Base-by-base conservation (phyloP, 371 early-diverging fungal genomes). In the Mortierella sp. region DNA sequence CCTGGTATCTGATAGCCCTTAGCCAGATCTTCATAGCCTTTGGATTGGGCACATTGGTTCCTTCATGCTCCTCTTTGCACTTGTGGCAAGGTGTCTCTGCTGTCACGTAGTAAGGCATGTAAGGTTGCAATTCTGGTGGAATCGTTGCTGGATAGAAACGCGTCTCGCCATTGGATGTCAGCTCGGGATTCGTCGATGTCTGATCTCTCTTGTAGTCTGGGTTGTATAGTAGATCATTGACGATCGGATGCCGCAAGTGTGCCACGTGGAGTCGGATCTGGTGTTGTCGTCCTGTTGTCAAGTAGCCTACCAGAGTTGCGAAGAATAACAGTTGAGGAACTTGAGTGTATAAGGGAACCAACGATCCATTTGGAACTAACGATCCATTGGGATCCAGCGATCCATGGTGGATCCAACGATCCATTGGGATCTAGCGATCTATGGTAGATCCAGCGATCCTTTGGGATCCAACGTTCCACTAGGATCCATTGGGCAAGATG, bases 1-100 rank as follows among this genome's bases (percentile, higher is more conserved):
- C 77, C 39, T 65, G 65, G 25, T 76, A 76, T 8, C 63, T 27
- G 41, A 76, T 76, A 7, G 77, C 77, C 13, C 77, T 24, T 17
- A 76, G 66, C 77, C 77, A 76, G 39, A 76, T 76, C 60, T 76
- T 76, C 77, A 76, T 76, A 2, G 57, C 28, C 8, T 52, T 57
- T 45, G 77, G 65, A 14, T 76, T 61, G 19, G 70, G 65, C 50
- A 54, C 24, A 41, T 57, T 64, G 4, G 12, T 3, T 3, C 51
- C 41, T 2, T 64, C 58, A 16, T 40, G 22, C 41, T 76, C 77
- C 19, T 76, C 77, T 24, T 49, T 19, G 46, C 77, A 76, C 43
- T 76, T 76, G 59, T 69, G 66, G 17, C 77, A 76, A 40, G 77
- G 77, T 2, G 62, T 61, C 17, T 52, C 51, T 16, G 56, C 31